phyloP scores from a whole-genome alignment of 305 asterid genomes.

The Rubia balearica region DNA sequence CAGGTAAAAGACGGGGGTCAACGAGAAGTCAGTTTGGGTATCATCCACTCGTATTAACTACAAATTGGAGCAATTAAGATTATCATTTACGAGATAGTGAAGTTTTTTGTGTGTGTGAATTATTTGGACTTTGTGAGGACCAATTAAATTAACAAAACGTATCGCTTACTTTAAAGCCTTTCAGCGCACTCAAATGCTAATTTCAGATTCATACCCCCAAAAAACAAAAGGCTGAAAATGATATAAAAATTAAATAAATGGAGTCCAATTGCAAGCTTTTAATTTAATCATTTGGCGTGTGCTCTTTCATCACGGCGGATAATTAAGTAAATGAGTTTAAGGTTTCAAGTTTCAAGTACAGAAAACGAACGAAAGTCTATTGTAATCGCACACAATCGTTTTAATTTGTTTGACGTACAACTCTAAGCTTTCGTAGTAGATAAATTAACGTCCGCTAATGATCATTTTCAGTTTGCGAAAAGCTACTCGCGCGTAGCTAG shows the following conservation, averaged over 20 bases:
- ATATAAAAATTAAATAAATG: background rate
- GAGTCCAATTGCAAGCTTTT: background rate
- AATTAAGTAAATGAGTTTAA: background rate
- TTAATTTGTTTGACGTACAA: background rate
- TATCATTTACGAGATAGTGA: background rate
- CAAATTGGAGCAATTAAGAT: background rate
- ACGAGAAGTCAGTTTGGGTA: background rate
- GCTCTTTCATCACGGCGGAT: background rate
- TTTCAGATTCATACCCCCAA: background rate
- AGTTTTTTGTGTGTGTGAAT: background rate
- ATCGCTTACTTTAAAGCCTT: background rate
- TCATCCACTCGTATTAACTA: background rate
- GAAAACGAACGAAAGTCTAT: background rate
- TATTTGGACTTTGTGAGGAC: background rate
- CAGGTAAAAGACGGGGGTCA: background rate
- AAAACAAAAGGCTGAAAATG: no score
- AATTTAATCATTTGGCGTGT: background rate
- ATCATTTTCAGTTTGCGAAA: no score
- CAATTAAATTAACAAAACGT: background rate
- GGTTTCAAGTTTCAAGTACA: background rate
- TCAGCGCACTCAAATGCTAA: background rate
- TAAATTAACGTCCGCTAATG: background rate
- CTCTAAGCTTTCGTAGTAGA: background rate
- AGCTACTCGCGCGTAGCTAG: no score
- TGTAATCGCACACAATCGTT: background rate